These are phyloP conservation scores for Mallotus japonicus DNA, from an alignment of 441 rosid species.

Conservation along the genomic window DNA sequence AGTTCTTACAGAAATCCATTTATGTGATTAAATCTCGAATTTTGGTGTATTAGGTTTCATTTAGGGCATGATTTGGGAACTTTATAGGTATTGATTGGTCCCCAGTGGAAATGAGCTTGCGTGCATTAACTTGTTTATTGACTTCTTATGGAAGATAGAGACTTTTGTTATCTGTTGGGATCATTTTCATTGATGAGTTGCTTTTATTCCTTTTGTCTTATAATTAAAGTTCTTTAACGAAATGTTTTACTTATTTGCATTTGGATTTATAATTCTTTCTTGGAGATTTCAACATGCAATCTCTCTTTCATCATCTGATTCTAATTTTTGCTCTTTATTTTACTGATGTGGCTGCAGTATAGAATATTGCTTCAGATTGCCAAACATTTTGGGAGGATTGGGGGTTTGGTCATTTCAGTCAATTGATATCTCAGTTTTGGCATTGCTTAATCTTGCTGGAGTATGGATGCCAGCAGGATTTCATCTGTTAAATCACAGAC, in stretches of 20 bases:
- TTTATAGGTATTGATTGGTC: background rate
- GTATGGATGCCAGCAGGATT: slow-evolving; percentile 49
- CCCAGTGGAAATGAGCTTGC: background rate
- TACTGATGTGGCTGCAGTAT: slow-evolving; percentile 39
- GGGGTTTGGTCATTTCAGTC: slow-evolving; percentile 18
- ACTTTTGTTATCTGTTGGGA: background rate
- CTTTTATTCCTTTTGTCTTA: background rate
- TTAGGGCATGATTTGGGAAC: background rate
- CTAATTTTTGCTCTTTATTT: slow-evolving; percentile 20
- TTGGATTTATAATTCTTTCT: background rate
- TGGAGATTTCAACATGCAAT: background rate
- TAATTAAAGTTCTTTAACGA: background rate
- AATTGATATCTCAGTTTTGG: slow-evolving; percentile 17
- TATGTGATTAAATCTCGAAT: background rate
- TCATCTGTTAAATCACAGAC: slow-evolving; percentile 40
- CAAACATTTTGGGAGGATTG: slow-evolving; percentile 28
- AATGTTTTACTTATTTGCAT: background rate
- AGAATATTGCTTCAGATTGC: slow-evolving; percentile 27
- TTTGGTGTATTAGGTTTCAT: background rate
- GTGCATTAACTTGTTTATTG: background rate
- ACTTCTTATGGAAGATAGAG: background rate
- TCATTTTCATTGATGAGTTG: background rate
- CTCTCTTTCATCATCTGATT: slow-evolving; percentile 2
- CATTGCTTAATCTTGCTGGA: slow-evolving; percentile 26
- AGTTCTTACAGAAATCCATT: background rate